Evolutionary conservation across 202 grass and related monocot genomes (phyloP).

Genomic region (Dendrocalamus latiflorus): DNA sequence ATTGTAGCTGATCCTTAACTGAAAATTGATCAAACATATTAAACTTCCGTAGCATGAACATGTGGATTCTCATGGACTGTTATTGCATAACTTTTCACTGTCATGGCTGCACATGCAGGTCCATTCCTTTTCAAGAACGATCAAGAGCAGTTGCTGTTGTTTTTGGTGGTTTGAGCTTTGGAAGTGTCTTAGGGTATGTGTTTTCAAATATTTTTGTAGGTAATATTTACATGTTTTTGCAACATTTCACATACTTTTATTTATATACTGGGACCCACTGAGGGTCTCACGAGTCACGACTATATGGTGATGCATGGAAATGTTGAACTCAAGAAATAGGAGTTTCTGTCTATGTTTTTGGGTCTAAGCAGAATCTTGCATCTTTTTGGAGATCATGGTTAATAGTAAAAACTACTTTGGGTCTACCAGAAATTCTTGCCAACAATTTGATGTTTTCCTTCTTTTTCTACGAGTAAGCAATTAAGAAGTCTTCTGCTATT

Average conservation of each 20-base stretch:
- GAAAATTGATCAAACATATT: not conserved
- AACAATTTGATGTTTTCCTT: no score
- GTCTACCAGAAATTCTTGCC: no score
- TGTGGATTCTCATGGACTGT: no score
- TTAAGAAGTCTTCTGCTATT: not conserved
- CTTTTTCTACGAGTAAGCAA: not conserved
- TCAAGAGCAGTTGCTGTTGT: no score
- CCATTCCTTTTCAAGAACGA: no score
- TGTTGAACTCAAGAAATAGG: not conserved
- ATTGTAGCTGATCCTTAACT: not conserved
- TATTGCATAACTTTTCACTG: no score
- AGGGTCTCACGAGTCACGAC: not conserved
- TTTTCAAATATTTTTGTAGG: slow-evolving; percentile 27
- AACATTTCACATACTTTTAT: slow-evolving; percentile 23
- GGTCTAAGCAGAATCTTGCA: not conserved
- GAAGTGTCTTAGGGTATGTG: slow-evolving; percentile 85
- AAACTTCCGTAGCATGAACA: slow-evolving; percentile 26
- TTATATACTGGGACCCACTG: not conserved
- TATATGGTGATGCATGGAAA: slow-evolving; percentile 8
- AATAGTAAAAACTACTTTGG: no score
- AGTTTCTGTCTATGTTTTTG: not conserved
- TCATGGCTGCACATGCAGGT: no score
- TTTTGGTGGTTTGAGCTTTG: no score
- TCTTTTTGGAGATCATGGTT: not conserved
- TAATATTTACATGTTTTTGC: slow-evolving; percentile 7